These are phyloP conservation scores for Calonectria ilicicola DNA, from an alignment of 2,329 filamentous ascomycete species.

Conservation along the genomic window DNA sequence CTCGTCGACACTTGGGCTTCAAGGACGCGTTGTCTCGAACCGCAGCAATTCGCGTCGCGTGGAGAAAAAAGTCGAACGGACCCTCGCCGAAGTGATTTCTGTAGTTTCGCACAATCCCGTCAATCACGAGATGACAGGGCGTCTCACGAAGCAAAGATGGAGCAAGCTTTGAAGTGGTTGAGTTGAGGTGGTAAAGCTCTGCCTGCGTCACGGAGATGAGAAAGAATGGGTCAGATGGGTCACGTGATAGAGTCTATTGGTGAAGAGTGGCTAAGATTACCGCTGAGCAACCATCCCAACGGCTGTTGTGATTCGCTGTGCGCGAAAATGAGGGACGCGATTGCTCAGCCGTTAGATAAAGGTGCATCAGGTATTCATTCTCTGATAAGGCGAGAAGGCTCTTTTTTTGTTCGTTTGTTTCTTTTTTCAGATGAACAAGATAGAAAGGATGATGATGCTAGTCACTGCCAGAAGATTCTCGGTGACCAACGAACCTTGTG, in stretches of 20 bases:
- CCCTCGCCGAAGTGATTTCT: conserved; percentile 15
- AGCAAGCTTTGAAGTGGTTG: conserved; percentile 38
- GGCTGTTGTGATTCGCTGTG: conserved; percentile 20
- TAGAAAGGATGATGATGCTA: neutral
- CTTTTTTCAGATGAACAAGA: neutral
- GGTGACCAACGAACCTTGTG: conserved; percentile 8
- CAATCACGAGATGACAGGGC: conserved; percentile 29
- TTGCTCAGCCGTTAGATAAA: conserved; percentile 20
- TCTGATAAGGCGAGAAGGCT: neutral
- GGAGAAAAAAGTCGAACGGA: conserved; percentile 32
- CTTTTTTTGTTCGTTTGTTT: no score
- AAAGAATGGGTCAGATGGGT: conserved; percentile 44
- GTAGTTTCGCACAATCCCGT: conserved; percentile 27
- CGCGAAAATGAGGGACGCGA: neutral
- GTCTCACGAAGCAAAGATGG: conserved; percentile 31
- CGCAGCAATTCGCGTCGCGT: conserved; percentile 43
- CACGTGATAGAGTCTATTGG: conserved; percentile 44
- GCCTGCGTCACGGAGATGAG: conserved; percentile 39
- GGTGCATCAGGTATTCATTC: neutral
- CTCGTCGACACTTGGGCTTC: conserved; percentile 30
- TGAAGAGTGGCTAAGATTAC: conserved; percentile 7
- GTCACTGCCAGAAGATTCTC: conserved; percentile 38
- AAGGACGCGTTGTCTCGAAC: conserved; percentile 39
- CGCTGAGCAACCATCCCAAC: neutral
- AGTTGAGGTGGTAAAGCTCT: conserved; percentile 43